phyloP scores from a whole-genome alignment of 2,329 filamentous ascomycete species.

The Paecilomyces formosus region DNA sequence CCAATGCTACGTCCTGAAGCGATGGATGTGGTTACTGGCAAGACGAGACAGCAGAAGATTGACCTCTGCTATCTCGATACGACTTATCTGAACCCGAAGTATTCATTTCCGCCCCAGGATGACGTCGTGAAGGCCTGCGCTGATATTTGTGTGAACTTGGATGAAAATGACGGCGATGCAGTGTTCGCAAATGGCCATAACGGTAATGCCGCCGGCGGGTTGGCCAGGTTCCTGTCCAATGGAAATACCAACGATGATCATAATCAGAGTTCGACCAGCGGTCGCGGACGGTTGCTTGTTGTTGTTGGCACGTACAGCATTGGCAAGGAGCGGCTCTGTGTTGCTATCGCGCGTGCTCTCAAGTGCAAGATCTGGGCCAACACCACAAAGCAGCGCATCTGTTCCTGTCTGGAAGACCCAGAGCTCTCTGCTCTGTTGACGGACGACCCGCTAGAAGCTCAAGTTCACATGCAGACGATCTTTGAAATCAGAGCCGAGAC shows the following conservation, averaged over 20 bases:
- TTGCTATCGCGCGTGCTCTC: slow-evolving; percentile 82
- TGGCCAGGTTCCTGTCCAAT: slow-evolving; percentile 55
- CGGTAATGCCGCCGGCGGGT: slow-evolving; percentile 49
- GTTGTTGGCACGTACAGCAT: slow-evolving; percentile 97
- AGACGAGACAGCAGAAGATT: slow-evolving; percentile 72
- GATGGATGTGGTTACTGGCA: slow-evolving; percentile 62
- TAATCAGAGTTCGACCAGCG: slow-evolving; percentile 17
- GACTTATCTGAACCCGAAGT: slow-evolving; percentile 91
- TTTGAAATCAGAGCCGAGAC: slow-evolving; percentile 92
- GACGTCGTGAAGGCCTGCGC: slow-evolving; percentile 84
- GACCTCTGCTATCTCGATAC: slow-evolving; percentile 97
- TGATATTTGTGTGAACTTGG: slow-evolving; percentile 74
- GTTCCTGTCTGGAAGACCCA: slow-evolving; percentile 74
- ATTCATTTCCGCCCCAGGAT: slow-evolving; percentile 83
- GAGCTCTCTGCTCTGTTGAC: slow-evolving; percentile 75
- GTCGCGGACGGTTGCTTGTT: slow-evolving; percentile 67
- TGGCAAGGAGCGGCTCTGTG: slow-evolving; percentile 91
- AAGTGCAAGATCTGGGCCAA: slow-evolving; percentile 84
- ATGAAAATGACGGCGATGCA: slow-evolving; percentile 57
- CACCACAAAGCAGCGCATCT: slow-evolving; percentile 74
- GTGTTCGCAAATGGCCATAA: slow-evolving; percentile 50
- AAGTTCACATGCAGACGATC: slow-evolving; percentile 95
- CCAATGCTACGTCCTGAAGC: slow-evolving; percentile 71
- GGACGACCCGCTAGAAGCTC: slow-evolving; percentile 69
- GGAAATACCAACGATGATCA: slow-evolving; percentile 25